Percentiles rank a stretch among this genome's conserved stretches.
phyloP scores from a whole-genome alignment of 2,329 filamentous ascomycete genomes.

The Alternaria brassicae region DNA sequence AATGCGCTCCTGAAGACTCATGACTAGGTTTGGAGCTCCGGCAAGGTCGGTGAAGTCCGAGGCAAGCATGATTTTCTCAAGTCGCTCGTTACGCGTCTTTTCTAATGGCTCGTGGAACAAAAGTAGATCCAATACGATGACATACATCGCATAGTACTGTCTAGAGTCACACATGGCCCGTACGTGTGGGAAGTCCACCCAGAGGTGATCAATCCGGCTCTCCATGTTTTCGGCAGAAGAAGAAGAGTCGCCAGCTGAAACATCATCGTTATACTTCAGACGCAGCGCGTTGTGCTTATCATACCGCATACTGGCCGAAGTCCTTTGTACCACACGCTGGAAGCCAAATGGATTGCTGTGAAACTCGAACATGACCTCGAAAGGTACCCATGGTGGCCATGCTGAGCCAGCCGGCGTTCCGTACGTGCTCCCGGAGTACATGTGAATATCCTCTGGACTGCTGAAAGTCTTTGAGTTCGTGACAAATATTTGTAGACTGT shows the following conservation, averaged over 20 bases:
- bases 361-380: constrained; percentile 99
- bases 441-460: constrained; percentile 79
- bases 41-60: constrained; percentile 98
- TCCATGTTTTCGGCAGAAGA: constrained; percentile 66
- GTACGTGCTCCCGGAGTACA: constrained; percentile 94
- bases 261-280: constrained; percentile 95
- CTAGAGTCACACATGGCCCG: constrained; percentile 95
- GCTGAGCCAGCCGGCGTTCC: constrained; percentile 82
- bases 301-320: constrained; percentile 90
- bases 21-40: constrained; percentile 91
- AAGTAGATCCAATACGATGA: constrained; percentile 94
- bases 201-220: constrained; percentile 91
- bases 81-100: constrained; percentile 91
- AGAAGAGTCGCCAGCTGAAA: constrained; percentile 68
- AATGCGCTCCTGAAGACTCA: constrained; percentile 88
- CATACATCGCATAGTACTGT: constrained; percentile 97
- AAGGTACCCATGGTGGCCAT: constrained; percentile 98
- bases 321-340: constrained; percentile 94
- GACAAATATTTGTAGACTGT: constrained; percentile 97
- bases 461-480: constrained; percentile 91
- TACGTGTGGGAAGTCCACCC: constrained; percentile 94
- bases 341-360: constrained; percentile 95
- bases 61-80: constrained; percentile 98
- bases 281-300: constrained; percentile 98
- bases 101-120: constrained; percentile 96